Evolutionary conservation across 345 rosid species (phyloP), one percentile per base, ranked within the genome.

Genomic region (Microcos paniculata): DNA sequence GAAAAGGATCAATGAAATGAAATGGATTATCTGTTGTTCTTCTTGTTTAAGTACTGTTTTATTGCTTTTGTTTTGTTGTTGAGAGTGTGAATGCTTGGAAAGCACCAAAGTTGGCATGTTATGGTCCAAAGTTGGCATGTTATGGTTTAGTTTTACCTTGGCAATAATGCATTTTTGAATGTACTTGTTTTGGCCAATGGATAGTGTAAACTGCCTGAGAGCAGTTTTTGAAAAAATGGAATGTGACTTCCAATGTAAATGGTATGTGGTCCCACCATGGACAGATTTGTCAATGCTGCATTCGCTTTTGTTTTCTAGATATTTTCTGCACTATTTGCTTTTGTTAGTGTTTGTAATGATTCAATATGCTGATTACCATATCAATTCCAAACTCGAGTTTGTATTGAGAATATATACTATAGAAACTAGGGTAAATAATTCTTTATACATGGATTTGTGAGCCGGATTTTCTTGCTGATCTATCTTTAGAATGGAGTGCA

Each of bases 221-320:
- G 66, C 49, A 30, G 46, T 53, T 53, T 8, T 23, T 53, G 72
- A 72, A 48, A n/a, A 53, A 38, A 78, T 33, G 65, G n/a, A 31
- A 75, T 76, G 62, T 46, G 64, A 58, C 13, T 84, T 77, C 69
- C 76, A 74, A 71, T 68, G 77, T 56, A 53, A 77, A 59, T 74
- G 77, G 19, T 61, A 46, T 48, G 80, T 67, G 82, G 80, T 81
- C 87, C 85, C 73, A 15, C 56, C 56, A 48, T 8, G 28, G 49
- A 45, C 67, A 52, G 75, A 58, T 24, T 21, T 69, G 51, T 43
- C 57, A 51, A 55, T 48, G 21, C 66, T 33, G 55, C 70, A 35
- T 56, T 76, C 46, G 33, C 19, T 68, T 73, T 19, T 64, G 30
- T 64, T 65, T 40, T 19, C 33, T 6, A 40, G 55, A 65, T 62